These are phyloP conservation scores for Asterophora parasitica DNA, from an alignment of 768 basidiomycete species.

Conservation along the genomic window DNA sequence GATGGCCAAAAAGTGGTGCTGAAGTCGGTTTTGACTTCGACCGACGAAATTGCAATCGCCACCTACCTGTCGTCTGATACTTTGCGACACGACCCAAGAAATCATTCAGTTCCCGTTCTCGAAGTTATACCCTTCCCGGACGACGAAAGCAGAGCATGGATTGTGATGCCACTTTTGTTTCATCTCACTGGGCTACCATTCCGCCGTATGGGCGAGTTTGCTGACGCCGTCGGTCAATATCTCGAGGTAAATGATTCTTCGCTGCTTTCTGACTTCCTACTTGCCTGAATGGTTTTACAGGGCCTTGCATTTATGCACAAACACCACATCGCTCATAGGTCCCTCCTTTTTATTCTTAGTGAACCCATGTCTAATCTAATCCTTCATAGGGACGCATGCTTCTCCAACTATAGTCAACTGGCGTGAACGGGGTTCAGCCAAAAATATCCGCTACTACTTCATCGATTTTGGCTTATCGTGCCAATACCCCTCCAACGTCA, in stretches of 20 bases:
- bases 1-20: neutral
- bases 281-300: too few species aligned
- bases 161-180: neutral
- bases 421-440: too few species aligned
- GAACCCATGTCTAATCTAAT: too few species aligned
- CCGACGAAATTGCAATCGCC: neutral
- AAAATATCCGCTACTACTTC: constrained; percentile 28
- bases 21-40: neutral
- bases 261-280: too few species aligned
- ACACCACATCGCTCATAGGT: constrained; percentile 1
- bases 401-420: too few species aligned
- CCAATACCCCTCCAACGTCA: too few species aligned
- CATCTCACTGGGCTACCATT: too few species aligned
- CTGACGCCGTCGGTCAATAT: too few species aligned
- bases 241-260: too few species aligned
- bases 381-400: neutral
- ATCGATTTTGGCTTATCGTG: constrained; percentile 35
- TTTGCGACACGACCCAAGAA: neutral
- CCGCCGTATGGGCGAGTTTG: too few species aligned
- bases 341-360: too few species aligned
- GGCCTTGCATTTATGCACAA: too few species aligned
- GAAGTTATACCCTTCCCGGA: neutral
- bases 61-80: neutral
- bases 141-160: neutral
- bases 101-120: neutral